A percentile compares a stretch with the other conserved stretches of the same genome.
Evolutionary conservation across 2,329 filamentous ascomycete genomes (phyloP).

Genomic region (Boeremia lycopersici): DNA sequence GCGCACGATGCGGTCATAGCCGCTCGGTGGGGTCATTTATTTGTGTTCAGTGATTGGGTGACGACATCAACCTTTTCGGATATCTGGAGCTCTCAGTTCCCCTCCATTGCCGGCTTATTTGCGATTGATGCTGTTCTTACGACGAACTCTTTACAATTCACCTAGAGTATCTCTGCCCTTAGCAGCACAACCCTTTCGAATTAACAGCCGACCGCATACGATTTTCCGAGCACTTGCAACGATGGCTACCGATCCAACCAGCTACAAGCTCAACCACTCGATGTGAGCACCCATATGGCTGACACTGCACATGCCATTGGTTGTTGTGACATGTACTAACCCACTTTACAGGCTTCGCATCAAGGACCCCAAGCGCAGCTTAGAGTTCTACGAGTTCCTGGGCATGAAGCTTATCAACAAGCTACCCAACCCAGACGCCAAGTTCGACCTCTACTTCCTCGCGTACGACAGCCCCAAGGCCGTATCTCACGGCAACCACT

Average conservation of each 20-base stretch:
- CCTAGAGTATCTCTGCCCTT: slow-evolving; percentile 13
- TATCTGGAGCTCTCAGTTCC: slow-evolving; percentile 25
- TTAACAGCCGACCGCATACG: slow-evolving; percentile 16
- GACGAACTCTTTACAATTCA: slow-evolving; percentile 16
- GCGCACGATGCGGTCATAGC: slow-evolving; percentile 20
- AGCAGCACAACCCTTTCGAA: slow-evolving; percentile 12
- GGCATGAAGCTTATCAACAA: slow-evolving; percentile 85
- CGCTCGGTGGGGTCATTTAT: slow-evolving; percentile 24
- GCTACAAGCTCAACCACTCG: slow-evolving; percentile 69
- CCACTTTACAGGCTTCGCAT: slow-evolving; percentile 65
- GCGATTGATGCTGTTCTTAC: slow-evolving; percentile 35
- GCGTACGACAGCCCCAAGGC: slow-evolving; percentile 81
- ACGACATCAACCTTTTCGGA: slow-evolving; percentile 43
- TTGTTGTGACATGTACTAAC: slow-evolving; percentile 9
- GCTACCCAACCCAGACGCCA: slow-evolving; percentile 80
- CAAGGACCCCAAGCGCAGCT: slow-evolving; percentile 83
- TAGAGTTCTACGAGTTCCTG: slow-evolving; percentile 93
- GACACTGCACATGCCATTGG: slow-evolving; percentile 9
- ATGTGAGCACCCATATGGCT: slow-evolving; percentile 46
- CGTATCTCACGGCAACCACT: slow-evolving; percentile 74
- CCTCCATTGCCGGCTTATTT: slow-evolving; percentile 9
- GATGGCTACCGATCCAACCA: slow-evolving; percentile 63
- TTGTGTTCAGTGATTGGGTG: slow-evolving; percentile 15
- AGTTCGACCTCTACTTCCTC: slow-evolving; percentile 96
- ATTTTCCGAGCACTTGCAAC: slow-evolving; percentile 49